Percentiles rank a stretch among this genome's conserved stretches.
phyloP scores from a whole-genome alignment of 331 rosid species.

The Ulmus americana region DNA sequence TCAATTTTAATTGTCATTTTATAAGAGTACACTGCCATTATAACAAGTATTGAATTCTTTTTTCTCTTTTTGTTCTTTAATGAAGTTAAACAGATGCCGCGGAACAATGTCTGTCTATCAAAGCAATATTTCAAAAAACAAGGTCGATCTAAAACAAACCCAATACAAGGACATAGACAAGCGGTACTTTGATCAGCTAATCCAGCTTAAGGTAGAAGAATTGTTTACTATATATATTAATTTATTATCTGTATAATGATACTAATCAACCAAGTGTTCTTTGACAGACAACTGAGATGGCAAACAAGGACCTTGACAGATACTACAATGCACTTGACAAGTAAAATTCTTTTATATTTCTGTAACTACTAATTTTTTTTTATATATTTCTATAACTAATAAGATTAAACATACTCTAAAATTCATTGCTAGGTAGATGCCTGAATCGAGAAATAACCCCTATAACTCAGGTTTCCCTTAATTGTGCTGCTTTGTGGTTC shows the following conservation, averaged over 20 bases:
- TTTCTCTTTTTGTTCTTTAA: constrained; percentile 10
- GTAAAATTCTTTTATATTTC: constrained; percentile 38
- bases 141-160: constrained; percentile 74
- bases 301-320: constrained; percentile 98
- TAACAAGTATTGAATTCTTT: not conserved
- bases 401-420: no score
- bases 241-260: constrained; percentile 10
- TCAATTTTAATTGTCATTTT: no score
- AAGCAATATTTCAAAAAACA: constrained; percentile 66
- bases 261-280: constrained; percentile 20
- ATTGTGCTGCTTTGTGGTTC: not conserved
- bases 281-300: constrained; percentile 90
- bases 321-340: constrained; percentile 92
- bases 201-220: constrained; percentile 78
- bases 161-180: constrained; percentile 91
- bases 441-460: not conserved
- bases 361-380: no score
- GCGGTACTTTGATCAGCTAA: constrained; percentile 79
- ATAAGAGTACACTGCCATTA: no score
- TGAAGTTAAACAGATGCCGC: constrained; percentile 63
- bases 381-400: no score
- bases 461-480: no score
- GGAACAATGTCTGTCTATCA: constrained; percentile 78
- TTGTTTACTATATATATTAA: not conserved
- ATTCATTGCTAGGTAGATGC: not conserved